A percentile compares a stretch with the other conserved stretches of the same genome.
phyloP scores from a whole-genome alignment of 805 yeast species.

The Myxozyma nipponensis region DNA sequence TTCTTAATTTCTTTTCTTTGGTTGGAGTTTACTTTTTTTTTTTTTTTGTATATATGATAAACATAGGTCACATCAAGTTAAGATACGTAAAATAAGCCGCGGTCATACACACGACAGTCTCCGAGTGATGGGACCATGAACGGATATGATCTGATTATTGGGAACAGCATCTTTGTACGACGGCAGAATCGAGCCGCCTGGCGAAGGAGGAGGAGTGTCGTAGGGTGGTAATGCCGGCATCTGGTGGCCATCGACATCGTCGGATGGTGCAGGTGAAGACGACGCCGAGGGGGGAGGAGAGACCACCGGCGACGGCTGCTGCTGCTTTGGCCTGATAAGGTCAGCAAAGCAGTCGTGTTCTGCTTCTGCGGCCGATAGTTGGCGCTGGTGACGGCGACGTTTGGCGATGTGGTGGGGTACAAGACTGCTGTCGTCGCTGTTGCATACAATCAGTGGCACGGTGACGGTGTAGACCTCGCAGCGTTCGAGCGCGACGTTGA shows the following conservation, averaged over 20 bases:
- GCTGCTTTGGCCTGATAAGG: not conserved
- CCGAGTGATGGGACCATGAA: conserved; percentile 12
- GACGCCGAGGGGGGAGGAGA: too few relatives aligned
- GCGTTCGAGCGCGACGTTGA: not conserved
- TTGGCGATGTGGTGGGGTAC: too few relatives aligned
- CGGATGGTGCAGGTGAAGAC: not conserved
- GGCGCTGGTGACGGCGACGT: not conserved
- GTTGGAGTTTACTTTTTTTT: not conserved
- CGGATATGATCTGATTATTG: conserved; percentile 9
- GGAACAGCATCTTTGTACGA: conserved; percentile 12
- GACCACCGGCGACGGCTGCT: too few relatives aligned
- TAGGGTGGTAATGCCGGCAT: not conserved
- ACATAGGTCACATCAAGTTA: not conserved
- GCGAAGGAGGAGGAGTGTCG: not conserved
- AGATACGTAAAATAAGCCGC: not conserved
- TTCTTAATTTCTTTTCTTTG: not conserved
- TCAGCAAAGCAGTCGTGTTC: not conserved
- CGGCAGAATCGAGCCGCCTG: conserved; percentile 1
- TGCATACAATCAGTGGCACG: conserved; percentile 2
- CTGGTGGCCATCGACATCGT: not conserved
- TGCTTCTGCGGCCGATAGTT: not conserved
- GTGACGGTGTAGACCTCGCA: not conserved
- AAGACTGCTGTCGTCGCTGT: not conserved
- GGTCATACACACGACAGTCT: not conserved
- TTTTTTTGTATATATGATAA: not conserved